These are phyloP conservation scores for Botrytis elliptica DNA, from an alignment of 2,329 filamentous ascomycete genomes.

Conservation along the genomic window DNA sequence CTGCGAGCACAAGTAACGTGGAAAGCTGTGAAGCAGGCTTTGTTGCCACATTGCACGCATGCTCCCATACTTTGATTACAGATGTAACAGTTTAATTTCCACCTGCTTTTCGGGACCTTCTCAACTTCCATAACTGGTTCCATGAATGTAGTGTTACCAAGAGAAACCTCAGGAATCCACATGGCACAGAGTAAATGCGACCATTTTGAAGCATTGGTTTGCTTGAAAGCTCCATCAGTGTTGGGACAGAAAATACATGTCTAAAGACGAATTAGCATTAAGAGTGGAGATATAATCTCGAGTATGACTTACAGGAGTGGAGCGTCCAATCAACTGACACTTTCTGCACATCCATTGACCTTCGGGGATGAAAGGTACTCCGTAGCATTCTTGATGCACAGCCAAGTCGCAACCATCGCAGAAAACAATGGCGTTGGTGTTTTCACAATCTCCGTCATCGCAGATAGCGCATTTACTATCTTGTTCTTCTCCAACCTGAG, in stretches of 20 bases:
- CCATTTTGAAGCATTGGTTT: slow-evolving; percentile 95
- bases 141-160: slow-evolving; percentile 97
- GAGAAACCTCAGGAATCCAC: slow-evolving; percentile 96
- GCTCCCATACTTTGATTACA: slow-evolving; percentile 97
- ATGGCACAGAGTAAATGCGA: slow-evolving; percentile 94
- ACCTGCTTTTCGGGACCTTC: slow-evolving; percentile 90
- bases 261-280: slow-evolving; percentile 42
- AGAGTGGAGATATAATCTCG: not conserved
- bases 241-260: slow-evolving; percentile 99
- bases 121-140: slow-evolving; percentile 98
- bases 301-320: slow-evolving; percentile 67
- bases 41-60: slow-evolving; percentile 97
- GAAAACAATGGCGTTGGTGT: slow-evolving; percentile 98
- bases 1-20: slow-evolving; percentile 93
- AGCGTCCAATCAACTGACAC: slow-evolving; percentile 91
- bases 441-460: slow-evolving; percentile 98
- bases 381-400: slow-evolving; percentile 98
- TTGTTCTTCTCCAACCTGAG: slow-evolving; percentile 83
- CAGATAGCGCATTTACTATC: slow-evolving; percentile 98
- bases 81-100: slow-evolving; percentile 94
- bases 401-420: slow-evolving; percentile 97
- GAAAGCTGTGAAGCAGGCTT: slow-evolving; percentile 94
- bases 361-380: slow-evolving; percentile 96
- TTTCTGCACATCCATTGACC: slow-evolving; percentile 98
- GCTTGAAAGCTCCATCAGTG: slow-evolving; percentile 96